These are phyloP conservation scores for Macaranga tanarius DNA, from an alignment of 441 rosid species.

Conservation along the genomic window DNA sequence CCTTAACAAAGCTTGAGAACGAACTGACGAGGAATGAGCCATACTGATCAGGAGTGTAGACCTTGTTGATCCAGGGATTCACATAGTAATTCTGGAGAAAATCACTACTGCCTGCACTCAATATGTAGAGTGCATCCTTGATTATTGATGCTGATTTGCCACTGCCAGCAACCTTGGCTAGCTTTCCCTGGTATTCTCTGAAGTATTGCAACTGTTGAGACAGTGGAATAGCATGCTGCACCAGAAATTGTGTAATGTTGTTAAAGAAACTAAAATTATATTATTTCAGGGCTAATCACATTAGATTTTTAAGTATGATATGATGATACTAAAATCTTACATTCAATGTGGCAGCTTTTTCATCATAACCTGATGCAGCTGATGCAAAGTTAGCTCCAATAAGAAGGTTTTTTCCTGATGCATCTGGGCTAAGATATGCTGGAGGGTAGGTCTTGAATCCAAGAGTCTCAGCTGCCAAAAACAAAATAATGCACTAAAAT, in stretches of 20 bases:
- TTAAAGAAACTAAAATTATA: background rate
- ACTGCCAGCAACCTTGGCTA: slow-evolving; percentile 58
- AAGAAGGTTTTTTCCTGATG: slow-evolving; percentile 80
- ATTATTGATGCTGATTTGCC: slow-evolving; percentile 55
- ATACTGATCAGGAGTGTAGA: slow-evolving; percentile 60
- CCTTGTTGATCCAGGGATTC: slow-evolving; percentile 60
- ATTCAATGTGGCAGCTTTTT: slow-evolving; percentile 53
- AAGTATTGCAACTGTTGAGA: slow-evolving; percentile 67
- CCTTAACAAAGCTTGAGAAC: slow-evolving; percentile 67
- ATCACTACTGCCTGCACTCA: slow-evolving; percentile 86
- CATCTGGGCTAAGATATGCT: slow-evolving; percentile 81
- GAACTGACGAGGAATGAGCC: slow-evolving; percentile 47
- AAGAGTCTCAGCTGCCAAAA: slow-evolving; percentile 64
- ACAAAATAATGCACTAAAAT: background rate
- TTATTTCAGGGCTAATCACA: background rate
- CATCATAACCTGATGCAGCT: slow-evolving; percentile 91
- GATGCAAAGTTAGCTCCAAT: slow-evolving; percentile 95
- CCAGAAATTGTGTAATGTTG: background rate
- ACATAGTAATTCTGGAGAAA: slow-evolving; percentile 80
- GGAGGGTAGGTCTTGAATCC: slow-evolving; percentile 76
- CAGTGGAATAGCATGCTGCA: slow-evolving; percentile 81
- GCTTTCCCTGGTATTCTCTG: slow-evolving; percentile 73
- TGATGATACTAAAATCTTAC: slow-evolving; percentile 32
- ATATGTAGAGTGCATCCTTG: slow-evolving; percentile 52
- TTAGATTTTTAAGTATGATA: no score